Evolutionary conservation across 257 asterid genomes (phyloP), one percentile per base, ranked within the genome.

Genomic region (Mitragyna speciosa): DNA sequence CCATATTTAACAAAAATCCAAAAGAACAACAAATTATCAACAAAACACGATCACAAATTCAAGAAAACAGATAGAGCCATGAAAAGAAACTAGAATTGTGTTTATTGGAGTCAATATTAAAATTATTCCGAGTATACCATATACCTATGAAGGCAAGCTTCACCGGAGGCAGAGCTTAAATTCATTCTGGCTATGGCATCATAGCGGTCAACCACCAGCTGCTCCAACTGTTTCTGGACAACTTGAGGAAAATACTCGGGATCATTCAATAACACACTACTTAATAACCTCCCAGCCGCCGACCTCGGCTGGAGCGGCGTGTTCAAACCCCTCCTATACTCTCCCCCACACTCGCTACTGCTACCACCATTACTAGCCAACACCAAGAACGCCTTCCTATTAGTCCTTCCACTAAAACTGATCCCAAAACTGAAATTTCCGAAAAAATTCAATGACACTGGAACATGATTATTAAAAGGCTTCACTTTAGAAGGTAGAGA

Each of bases 71-170:
- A 33, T 39, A 0, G 20, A 17, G 24, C 4, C 4, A 36, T 2
- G 41, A 36, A 36, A 36, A 36, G 41, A 36, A 36, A 36, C 2
- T 36, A 36, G 41, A 36, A 36, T 36, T 2, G 4, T 36, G 3
- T 36, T 36, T 2, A 33, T 6, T 5, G 59, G 72, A 63, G 1
- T 19, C 1, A 6, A 41, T 24, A 20, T 4, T 0, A 0, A 70
- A 26, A n/a, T n/a, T n/a, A n/a, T n/a, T n/a, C 31, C 11, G n/a
- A 71, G 6, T 56, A 73, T 15, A 3, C 14, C 1, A 45, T n/a
- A 33, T 74, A 95, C 99, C 97, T 91, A 79, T 90, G 94, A 71
- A 96, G 97, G 81, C 84, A 84, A 75, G 95, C 95, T 86, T 91
- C 95, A 80, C 84, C 91, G 9, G 98, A 93, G 82, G 85, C 90